Conservation (phyloP, 371 early-diverging fungal genomes). For the Amoeboaphelidium occidentale region DNA sequence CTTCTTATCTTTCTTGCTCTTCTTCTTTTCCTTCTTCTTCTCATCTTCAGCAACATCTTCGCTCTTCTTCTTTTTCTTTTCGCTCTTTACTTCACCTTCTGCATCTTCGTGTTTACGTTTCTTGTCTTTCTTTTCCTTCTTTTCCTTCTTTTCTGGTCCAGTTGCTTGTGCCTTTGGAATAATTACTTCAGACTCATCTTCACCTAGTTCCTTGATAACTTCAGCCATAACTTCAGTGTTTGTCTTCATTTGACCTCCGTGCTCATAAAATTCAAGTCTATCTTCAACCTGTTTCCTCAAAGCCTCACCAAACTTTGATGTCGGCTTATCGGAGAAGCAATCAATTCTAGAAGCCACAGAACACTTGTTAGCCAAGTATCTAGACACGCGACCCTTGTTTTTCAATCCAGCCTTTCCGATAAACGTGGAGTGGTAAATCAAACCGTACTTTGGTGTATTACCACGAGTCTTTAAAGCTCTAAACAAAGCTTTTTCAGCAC, state of each 20-base stretch:
- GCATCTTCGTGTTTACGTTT: constrained; percentile 4
- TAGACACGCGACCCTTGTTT: constrained; percentile 95
- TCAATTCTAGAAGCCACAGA: constrained; percentile 94
- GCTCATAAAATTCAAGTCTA: constrained; percentile 76
- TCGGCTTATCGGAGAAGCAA: constrained; percentile 68
- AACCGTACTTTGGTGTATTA: constrained; percentile 97
- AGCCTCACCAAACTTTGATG: constrained; percentile 82
- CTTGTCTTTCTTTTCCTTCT: constrained; percentile 5
- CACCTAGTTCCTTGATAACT: constrained; percentile 43
- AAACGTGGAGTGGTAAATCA: constrained; percentile 87
- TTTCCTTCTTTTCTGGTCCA: constrained; percentile 13
- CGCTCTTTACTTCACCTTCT: constrained; percentile 4
- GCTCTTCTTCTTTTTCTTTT: constrained; percentile 4
- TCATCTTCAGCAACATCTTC: constrained; percentile 6
- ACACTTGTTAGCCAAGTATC: constrained; percentile 95
- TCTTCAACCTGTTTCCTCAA: constrained; percentile 86
- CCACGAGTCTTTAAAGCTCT: constrained; percentile 89
- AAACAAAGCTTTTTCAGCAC: constrained; percentile 98
- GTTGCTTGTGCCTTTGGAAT: neutral
- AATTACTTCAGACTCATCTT: constrained; percentile 13
- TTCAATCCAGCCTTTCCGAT: constrained; percentile 80
- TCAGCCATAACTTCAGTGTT: constrained; percentile 81
- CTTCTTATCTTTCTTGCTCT: constrained; percentile 4
- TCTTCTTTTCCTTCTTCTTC: constrained; percentile 8
- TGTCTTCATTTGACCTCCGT: constrained; percentile 59